Evolutionary conservation across 2,329 filamentous ascomycete species (phyloP).

Genomic region (Clonostachys byssicola): DNA sequence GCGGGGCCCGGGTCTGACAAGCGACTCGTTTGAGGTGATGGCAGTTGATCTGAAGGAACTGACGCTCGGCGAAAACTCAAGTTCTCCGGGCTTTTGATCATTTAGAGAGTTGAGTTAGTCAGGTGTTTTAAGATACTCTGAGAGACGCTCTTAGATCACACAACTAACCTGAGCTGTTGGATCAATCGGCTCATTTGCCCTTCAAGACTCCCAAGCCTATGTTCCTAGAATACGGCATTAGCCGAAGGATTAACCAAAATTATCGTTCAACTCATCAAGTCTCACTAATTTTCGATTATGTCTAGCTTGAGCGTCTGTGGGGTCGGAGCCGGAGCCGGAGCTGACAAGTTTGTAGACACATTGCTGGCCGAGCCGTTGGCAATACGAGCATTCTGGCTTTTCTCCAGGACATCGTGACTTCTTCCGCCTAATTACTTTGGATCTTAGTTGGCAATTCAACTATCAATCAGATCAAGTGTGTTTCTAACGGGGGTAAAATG

Average conservation of each 20-base stretch:
- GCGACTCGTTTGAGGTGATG: too few relatives aligned
- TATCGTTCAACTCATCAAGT: not conserved
- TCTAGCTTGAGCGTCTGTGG: conserved; percentile 3
- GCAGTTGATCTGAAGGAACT: too few relatives aligned
- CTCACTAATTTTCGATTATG: conserved; percentile 22
- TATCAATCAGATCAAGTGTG: too few relatives aligned
- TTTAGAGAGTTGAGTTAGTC: too few relatives aligned
- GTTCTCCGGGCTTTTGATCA: too few relatives aligned
- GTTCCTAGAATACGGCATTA: conserved; percentile 13
- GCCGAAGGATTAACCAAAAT: too few relatives aligned
- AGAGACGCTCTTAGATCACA: too few relatives aligned
- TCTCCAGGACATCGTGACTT: conserved; percentile 47
- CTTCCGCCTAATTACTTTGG: conserved; percentile 31
- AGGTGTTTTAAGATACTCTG: too few relatives aligned
- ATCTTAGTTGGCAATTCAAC: not conserved
- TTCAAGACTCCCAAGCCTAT: conserved; percentile 23
- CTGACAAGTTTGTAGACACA: conserved; percentile 30
- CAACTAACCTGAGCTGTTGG: conserved; percentile 1
- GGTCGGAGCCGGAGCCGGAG: not conserved
- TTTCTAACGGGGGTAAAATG: too few relatives aligned
- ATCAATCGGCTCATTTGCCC: conserved; percentile 13
- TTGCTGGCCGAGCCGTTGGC: conserved; percentile 38
- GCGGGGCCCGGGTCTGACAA: too few relatives aligned
- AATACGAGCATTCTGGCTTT: conserved; percentile 42
- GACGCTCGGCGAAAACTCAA: too few relatives aligned